phyloP scores from a whole-genome alignment of 2,329 filamentous ascomycete species.

The Claviceps arundinis region DNA sequence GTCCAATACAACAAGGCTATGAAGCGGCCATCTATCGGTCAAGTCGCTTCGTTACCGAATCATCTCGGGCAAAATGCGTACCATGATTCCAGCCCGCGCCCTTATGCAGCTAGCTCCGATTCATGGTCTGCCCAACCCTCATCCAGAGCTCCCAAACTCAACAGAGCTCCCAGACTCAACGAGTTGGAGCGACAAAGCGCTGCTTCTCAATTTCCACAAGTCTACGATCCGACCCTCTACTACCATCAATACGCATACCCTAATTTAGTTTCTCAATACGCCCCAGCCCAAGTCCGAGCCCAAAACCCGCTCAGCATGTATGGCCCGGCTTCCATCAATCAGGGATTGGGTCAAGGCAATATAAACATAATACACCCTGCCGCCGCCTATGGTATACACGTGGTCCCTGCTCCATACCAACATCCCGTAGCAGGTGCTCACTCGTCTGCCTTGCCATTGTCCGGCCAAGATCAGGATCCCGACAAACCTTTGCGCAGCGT shows the following conservation, averaged over 20 bases:
- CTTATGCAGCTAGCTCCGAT: slow-evolving; percentile 20
- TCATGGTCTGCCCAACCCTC: slow-evolving; percentile 24
- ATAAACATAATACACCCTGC: slow-evolving; percentile 19
- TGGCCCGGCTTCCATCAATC: background rate
- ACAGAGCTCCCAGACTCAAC: slow-evolving; percentile 20
- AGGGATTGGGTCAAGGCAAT: too few species aligned
- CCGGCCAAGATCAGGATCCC: slow-evolving; percentile 41
- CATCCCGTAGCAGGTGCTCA: slow-evolving; percentile 13
- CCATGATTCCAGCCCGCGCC: slow-evolving; percentile 12
- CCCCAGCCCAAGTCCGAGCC: slow-evolving; percentile 15
- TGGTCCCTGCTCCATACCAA: slow-evolving; percentile 18
- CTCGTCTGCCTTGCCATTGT: slow-evolving; percentile 20
- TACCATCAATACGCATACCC: slow-evolving; percentile 16
- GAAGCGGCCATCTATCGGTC: slow-evolving; percentile 27
- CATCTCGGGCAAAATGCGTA: slow-evolving; percentile 20
- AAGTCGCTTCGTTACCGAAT: slow-evolving; percentile 20
- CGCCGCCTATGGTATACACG: slow-evolving; percentile 20
- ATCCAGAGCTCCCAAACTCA: slow-evolving; percentile 20
- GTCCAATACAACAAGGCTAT: slow-evolving; percentile 13
- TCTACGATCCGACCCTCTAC: slow-evolving; percentile 20
- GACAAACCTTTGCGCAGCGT: slow-evolving; percentile 53
- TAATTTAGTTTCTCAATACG: slow-evolving; percentile 21
- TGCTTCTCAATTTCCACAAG: slow-evolving; percentile 18
- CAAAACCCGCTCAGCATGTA: slow-evolving; percentile 13
- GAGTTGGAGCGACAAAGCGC: slow-evolving; percentile 27